A percentile compares a stretch with the other conserved stretches of the same genome.
Conservation (phyloP, 164 flowering plant genomes). For the Paratinospora sagittata region DNA sequence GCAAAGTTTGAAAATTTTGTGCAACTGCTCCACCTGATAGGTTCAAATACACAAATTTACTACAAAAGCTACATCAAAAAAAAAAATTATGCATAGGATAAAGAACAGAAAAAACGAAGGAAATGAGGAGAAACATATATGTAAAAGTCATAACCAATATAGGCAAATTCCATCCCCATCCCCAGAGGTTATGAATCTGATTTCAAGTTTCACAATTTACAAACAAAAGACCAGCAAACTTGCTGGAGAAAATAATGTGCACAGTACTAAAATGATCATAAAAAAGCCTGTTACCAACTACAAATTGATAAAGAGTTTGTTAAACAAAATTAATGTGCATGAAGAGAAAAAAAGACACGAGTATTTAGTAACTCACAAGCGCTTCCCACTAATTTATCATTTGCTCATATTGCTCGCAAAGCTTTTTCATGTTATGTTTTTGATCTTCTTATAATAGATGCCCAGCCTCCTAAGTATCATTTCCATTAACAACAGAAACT, state of each 20-base stretch:
- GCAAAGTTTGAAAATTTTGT: slow-evolving; percentile 95
- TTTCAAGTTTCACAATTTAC: not conserved
- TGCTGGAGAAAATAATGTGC: not conserved
- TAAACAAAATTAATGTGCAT: not conserved
- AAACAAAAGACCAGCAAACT: not conserved
- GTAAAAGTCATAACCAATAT: not conserved
- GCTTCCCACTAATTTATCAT: not conserved
- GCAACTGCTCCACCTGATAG: slow-evolving; percentile 87
- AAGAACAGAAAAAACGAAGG: not conserved
- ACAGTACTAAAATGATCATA: not conserved
- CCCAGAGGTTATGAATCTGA: not conserved
- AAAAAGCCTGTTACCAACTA: not conserved
- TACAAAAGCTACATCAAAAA: not conserved
- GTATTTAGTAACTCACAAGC: not conserved
- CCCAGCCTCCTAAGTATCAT: too few relatives aligned
- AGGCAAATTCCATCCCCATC: not conserved
- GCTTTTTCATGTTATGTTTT: not conserved
- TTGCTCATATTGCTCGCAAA: too few relatives aligned
- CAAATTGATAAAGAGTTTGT: not conserved
- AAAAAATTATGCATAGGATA: not conserved
- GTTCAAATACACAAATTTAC: slow-evolving; percentile 7
- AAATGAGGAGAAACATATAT: not conserved
- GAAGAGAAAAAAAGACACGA: not conserved
- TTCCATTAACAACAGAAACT: too few relatives aligned
- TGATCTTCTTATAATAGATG: not conserved